Conservation (phyloP, 768 basidiomycete genomes). For the Lactifluus piperatus region DNA sequence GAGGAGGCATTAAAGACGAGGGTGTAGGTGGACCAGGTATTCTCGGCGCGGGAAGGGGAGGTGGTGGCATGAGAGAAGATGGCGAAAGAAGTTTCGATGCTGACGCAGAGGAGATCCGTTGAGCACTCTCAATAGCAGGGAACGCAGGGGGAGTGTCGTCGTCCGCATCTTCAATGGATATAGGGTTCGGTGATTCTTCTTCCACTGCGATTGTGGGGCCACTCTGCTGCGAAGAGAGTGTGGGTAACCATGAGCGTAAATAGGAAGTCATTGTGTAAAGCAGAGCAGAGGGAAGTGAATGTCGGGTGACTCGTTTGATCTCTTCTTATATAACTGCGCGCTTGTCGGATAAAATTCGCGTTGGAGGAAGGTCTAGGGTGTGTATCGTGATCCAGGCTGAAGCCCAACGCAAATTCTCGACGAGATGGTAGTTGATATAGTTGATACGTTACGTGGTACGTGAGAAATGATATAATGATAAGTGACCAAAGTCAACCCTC, state of each 20-base stretch:
- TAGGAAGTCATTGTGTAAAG: slow-evolving; percentile 15
- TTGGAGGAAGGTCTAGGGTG: not conserved
- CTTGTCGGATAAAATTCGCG: not conserved
- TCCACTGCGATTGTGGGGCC: slow-evolving; percentile 17
- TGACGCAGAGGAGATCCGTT: slow-evolving; percentile 38
- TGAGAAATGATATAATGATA: too few species aligned
- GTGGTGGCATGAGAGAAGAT: slow-evolving; percentile 28
- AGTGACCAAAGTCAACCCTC: too few species aligned
- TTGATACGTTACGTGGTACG: too few species aligned
- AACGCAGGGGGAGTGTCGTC: slow-evolving; percentile 66
- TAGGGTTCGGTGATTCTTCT: slow-evolving; percentile 33
- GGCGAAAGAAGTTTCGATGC: slow-evolving; percentile 4
- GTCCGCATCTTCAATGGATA: slow-evolving; percentile 30
- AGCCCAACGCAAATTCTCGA: too few species aligned
- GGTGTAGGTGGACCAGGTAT: slow-evolving; percentile 23
- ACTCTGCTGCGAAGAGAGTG: not conserved
- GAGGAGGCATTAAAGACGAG: slow-evolving; percentile 46
- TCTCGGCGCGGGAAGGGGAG: slow-evolving; percentile 30
- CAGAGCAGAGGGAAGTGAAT: not conserved
- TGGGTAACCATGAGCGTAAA: slow-evolving; percentile 17
- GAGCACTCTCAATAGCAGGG: slow-evolving; percentile 63
- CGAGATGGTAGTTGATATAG: too few species aligned
- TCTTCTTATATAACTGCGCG: not conserved
- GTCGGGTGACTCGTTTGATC: not conserved
- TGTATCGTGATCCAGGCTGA: too few species aligned